Evolutionary conservation across 768 basidiomycete species (phyloP).

Genomic region (Kwoniella sp.): DNA sequence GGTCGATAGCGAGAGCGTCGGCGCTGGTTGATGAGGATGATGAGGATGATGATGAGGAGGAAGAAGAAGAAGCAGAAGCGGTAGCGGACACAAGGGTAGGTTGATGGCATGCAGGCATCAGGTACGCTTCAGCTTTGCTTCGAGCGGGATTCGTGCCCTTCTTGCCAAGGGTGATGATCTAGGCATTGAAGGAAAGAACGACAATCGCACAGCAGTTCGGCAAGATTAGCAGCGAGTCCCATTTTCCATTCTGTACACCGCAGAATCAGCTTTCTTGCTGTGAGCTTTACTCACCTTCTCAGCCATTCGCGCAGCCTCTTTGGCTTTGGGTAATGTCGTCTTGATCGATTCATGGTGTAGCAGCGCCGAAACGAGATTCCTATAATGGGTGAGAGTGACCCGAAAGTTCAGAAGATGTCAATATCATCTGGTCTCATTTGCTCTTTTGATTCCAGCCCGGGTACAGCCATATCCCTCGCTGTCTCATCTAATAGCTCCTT

Average conservation of each 20-base stretch:
- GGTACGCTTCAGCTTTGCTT: constrained; percentile 72
- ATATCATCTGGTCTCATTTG: too few relatives aligned
- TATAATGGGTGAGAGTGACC: too few relatives aligned
- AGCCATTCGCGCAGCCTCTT: constrained; percentile 83
- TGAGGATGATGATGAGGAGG: constrained; percentile 16
- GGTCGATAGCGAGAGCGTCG: constrained; percentile 36
- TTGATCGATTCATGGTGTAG: constrained; percentile 94
- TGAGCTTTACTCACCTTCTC: constrained; percentile 69
- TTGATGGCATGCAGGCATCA: constrained; percentile 59
- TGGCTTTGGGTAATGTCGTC: constrained; percentile 93
- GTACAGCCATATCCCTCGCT: too few relatives aligned
- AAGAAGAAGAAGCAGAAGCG: constrained; percentile 20
- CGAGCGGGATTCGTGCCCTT: constrained; percentile 72
- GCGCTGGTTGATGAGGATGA: constrained; percentile 10
- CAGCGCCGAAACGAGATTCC: constrained; percentile 90
- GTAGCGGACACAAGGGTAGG: not conserved
- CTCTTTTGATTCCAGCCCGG: too few relatives aligned
- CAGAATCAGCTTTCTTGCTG: too few relatives aligned
- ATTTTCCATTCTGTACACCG: too few relatives aligned
- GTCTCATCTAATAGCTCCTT: too few relatives aligned
- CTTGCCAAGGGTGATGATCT: constrained; percentile 89
- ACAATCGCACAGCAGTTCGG: constrained; percentile 11
- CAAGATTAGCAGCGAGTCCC: too few relatives aligned
- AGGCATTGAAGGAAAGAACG: not conserved
- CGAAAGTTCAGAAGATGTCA: too few relatives aligned